Evolutionary conservation across 148 eudicot genomes (phyloP), one percentile per base, ranked within the genome.

Genomic region (Talinum fruticosum): DNA sequence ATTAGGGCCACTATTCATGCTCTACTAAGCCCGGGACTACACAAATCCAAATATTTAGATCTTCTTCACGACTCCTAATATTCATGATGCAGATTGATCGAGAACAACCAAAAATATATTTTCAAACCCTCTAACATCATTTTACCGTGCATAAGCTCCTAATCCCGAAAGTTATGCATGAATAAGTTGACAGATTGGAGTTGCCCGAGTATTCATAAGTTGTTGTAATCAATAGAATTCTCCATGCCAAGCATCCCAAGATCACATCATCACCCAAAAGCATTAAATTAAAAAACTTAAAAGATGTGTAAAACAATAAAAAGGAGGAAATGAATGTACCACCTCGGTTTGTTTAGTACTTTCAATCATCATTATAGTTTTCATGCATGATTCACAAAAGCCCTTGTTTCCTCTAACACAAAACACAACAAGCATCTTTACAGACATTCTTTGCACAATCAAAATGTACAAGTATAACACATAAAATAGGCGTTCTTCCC

Each of bases 351-450:
- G 86, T 79, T 85, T 89, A 81, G 78, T 79, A 78, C 83, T 85
- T 82, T 95, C 99, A 72, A 95, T 85, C 83, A 84, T 72, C 91
- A 38, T 85, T 71, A 95, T 87, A 51, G 87, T 83, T 80, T 87
- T 89, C 89, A 92, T 91, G 94, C 98, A 95, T 74, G 91, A 76
- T 83, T 90, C 94, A 62, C 98, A 95, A 79, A 95, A 88, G 47
- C 98, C 97, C 85, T 88, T 95, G 84, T 85, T 89, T 78, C 91
- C 94, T 91, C 91, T 84, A 74, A 95, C 85, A 78, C 93, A 85
- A 65, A 85, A 85, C 64, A 92, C 76, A 51, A 79, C 89, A 73
- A n/a, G 88, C 86, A 81, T 88, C 96, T 82, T 92, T 92, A 53
- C 80, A 79, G 85, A n/a, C 99, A 95, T 75, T 83, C 88, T 84